Base-by-base conservation (phyloP, 345 rosid species). In the Raphanus sativus region DNA sequence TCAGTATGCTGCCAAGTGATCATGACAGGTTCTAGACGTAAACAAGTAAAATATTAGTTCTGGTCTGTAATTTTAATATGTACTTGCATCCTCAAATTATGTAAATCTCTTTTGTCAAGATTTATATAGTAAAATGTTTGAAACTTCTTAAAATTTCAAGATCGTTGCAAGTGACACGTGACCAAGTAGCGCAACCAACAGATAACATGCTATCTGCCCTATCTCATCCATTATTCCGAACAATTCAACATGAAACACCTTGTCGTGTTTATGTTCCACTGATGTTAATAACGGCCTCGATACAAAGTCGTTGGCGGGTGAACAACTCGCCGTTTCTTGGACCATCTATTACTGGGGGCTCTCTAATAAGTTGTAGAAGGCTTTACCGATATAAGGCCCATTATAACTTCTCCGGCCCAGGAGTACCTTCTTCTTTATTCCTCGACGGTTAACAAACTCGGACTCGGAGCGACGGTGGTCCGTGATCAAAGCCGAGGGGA, bases 371-470 rank as follows among this genome's bases (percentile, higher is more conserved):
- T 8, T 6, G 1, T n/a, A 17, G 21, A 30, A 52, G 62, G n/a
- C 15, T 38, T 74, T 33, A 11, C 2, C 52, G 26, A 62, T 33
- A 34, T 26, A 26, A 38, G 75, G 67, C 75, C 75, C 75, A 71
- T 71, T 38, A 26, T 1, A 58, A 38, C 8, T 24, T 38, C 4
- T 13, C 3, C 2, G 29, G 54, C 9, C 24, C 40, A 29, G 5
- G 55, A 50, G 55, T 21, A 50, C 21, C 21, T 50, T 15, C 52
- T 45, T 45, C 17, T 25, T 61, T 28, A 4, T 25, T 69, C 24
- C 33, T 28, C 13, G 59, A 62, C 70, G 58, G 32, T 0, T 34
- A 62, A 25, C 56, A 33, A 54, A 26, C 29, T 29, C 54, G 65
- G 8, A 26, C 29, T 29, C 54, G 65, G 8, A 64, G 38, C 73